phyloP scores from a whole-genome alignment of 2,329 filamentous ascomycete genomes.

The Paracoccidioides brasiliensis region DNA sequence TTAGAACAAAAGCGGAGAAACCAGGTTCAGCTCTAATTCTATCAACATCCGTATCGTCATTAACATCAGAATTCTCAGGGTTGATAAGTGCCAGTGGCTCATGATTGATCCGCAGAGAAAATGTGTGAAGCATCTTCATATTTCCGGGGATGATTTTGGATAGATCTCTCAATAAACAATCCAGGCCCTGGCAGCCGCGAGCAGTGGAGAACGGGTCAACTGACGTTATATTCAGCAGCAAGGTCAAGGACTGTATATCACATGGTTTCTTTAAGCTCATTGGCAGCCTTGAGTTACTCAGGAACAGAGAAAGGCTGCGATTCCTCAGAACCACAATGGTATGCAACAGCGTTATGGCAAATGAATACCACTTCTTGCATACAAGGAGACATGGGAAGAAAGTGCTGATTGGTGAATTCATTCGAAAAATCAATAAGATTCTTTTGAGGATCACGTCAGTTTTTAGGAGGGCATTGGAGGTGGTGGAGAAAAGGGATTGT shows the following conservation, averaged over 20 bases:
- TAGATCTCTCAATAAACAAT: not conserved
- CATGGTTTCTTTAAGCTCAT: not conserved
- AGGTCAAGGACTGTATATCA: constrained; percentile 3
- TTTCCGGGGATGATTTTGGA: not conserved
- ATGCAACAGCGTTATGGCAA: not conserved
- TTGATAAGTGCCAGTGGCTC: not conserved
- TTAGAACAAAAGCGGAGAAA: constrained; percentile 1
- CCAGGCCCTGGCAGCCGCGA: not conserved
- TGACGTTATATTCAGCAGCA: not conserved
- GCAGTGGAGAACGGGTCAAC: not conserved
- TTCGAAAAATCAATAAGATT: constrained; percentile 2
- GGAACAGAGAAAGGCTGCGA: not conserved
- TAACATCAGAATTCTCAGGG: not conserved
- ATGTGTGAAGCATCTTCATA: not conserved
- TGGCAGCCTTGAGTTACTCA: not conserved
- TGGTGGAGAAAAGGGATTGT: not conserved
- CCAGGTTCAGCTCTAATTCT: not conserved
- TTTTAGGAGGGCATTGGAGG: not conserved
- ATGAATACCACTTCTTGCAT: constrained; percentile 3
- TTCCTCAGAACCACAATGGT: not conserved
- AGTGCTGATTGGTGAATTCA: not conserved
- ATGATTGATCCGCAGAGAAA: constrained; percentile 4
- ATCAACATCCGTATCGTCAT: not conserved
- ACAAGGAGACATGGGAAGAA: constrained; percentile 4
- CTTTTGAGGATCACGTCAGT: not conserved